A percentile compares a stretch with the other conserved stretches of the same genome.
phyloP scores from a whole-genome alignment of 257 asterid species.

The Nicotiana paniculata region DNA sequence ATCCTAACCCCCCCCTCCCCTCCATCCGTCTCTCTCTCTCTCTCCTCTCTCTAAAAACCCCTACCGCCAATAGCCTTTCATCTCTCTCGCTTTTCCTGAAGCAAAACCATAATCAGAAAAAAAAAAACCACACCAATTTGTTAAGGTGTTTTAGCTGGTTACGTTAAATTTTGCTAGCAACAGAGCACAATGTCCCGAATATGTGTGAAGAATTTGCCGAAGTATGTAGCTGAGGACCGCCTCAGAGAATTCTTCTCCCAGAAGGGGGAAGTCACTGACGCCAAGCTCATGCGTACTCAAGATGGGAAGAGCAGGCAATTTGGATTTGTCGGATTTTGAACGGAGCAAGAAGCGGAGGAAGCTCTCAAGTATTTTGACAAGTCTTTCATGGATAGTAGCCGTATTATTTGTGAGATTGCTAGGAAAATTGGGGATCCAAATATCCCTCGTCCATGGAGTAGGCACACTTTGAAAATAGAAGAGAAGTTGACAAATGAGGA shows the following conservation, averaged over 20 bases:
- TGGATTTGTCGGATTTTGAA: conserved; percentile 77
- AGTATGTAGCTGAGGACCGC: conserved; percentile 64
- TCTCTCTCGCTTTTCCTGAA: neutral
- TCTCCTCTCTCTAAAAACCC: no score
- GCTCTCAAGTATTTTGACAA: conserved; percentile 62
- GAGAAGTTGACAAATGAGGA: conserved; percentile 37
- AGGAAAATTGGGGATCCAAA: conserved; percentile 75
- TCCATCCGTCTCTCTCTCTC: no score
- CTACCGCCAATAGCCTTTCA: neutral
- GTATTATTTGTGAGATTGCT: conserved; percentile 89
- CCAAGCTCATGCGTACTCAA: conserved; percentile 85
- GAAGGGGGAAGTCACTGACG: conserved; percentile 93
- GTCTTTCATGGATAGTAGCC: conserved; percentile 63
- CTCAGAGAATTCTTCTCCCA: conserved; percentile 79
- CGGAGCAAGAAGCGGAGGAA: conserved; percentile 63
- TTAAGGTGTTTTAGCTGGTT: neutral
- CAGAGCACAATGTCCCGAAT: conserved; percentile 39
- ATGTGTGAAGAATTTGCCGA: conserved; percentile 83
- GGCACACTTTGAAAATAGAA: conserved; percentile 53
- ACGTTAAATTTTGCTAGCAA: neutral
- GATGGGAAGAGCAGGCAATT: conserved; percentile 90
- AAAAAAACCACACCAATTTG: neutral
- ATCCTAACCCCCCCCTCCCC: no score
- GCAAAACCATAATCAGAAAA: neutral
- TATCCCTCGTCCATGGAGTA: conserved; percentile 96